phyloP scores from a whole-genome alignment of 2,329 filamentous ascomycete species.

The Capronia americana region DNA sequence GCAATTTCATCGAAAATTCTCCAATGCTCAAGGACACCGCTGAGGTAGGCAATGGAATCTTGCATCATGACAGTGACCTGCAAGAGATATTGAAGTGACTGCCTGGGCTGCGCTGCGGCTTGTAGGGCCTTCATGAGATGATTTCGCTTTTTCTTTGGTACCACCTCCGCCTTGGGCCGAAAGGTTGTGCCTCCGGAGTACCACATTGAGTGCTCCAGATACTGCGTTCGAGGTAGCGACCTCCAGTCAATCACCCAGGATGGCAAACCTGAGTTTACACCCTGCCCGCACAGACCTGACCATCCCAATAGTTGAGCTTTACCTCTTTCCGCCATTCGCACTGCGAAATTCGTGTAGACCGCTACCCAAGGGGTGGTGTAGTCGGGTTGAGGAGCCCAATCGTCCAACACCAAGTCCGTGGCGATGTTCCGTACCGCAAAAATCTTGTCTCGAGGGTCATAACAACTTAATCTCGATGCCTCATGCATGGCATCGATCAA shows the following conservation, averaged over 20 bases:
- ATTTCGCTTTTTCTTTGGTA: slow-evolving; percentile 23
- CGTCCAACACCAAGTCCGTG: slow-evolving; percentile 20
- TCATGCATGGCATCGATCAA: slow-evolving; percentile 15
- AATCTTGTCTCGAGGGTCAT: slow-evolving; percentile 30
- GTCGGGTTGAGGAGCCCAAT: slow-evolving; percentile 25
- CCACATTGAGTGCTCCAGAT: slow-evolving; percentile 19
- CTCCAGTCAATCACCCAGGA: slow-evolving; percentile 30
- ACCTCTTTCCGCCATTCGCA: slow-evolving; percentile 21
- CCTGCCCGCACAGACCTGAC: slow-evolving; percentile 21
- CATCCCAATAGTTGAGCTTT: slow-evolving; percentile 15
- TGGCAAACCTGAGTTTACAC: slow-evolving; percentile 14
- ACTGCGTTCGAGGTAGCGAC: slow-evolving; percentile 16
- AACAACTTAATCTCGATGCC: slow-evolving; percentile 24
- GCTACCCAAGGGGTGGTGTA: slow-evolving; percentile 26
- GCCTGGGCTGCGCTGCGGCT: slow-evolving; percentile 4
- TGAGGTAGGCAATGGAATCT: slow-evolving; percentile 14
- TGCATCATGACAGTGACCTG: slow-evolving; percentile 25
- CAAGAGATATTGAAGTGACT: slow-evolving; percentile 9
- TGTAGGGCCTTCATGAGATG: slow-evolving; percentile 16
- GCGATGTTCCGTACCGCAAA: slow-evolving; percentile 29
- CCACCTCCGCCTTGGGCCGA: slow-evolving; percentile 15
- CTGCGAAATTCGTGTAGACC: slow-evolving; percentile 24
- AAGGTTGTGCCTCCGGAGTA: slow-evolving; percentile 17
- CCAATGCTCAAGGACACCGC: slow-evolving; percentile 10
- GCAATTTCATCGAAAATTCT: background rate